Base-by-base conservation (phyloP, 2,329 filamentous ascomycete genomes). In the Tolypocladium pustulatum region DNA sequence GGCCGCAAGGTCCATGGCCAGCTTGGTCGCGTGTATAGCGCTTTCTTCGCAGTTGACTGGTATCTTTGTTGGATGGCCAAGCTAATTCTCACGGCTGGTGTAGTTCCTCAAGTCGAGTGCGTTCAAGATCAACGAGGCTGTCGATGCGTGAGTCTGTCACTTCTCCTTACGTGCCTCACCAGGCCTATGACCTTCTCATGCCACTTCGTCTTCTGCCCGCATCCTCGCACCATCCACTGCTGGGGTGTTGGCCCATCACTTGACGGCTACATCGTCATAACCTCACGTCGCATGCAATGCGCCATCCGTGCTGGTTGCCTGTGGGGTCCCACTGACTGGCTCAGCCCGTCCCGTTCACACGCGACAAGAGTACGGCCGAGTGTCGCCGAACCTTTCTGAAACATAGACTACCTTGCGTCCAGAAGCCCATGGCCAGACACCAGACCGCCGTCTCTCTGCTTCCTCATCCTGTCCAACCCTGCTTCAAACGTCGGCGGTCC, bases 61-160 rank as follows among this genome's bases (percentile, higher is more conserved):
- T n/a, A 12, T 27, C 10, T 32, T 52, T 52, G 27, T 32, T 52
- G 27, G 49, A n/a, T 52, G 49, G 3, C 49, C 20, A n/a, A 43
- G 64, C 68, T 71, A 65, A 71, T 61, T 60, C 58, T 61, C 59
- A 57, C 13, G 36, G 55, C 52, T 60, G 40, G 57, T 60, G 59
- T 61, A 82, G 79, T 81, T 72, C 62, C 72, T 81, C 27, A 82
- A 77, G 64, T 74, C 71, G 54, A 67, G 75, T 7, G 72, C 73
- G 53, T 84, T 78, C 67, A 80, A 77, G 65, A 67, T 83, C 8
- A 77, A 83, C 59, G 74, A 80, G 59, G 81, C 81, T 43, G 71
- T 82, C 55, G 80, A 84, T 72, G 71, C 76, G 82, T 84, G 75
- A 82, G 82, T 83, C n/a, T 17, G 32, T 27, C 38, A n/a, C 57